phyloP scores from a whole-genome alignment of 257 asterid genomes.

The Petrea volubilis region DNA sequence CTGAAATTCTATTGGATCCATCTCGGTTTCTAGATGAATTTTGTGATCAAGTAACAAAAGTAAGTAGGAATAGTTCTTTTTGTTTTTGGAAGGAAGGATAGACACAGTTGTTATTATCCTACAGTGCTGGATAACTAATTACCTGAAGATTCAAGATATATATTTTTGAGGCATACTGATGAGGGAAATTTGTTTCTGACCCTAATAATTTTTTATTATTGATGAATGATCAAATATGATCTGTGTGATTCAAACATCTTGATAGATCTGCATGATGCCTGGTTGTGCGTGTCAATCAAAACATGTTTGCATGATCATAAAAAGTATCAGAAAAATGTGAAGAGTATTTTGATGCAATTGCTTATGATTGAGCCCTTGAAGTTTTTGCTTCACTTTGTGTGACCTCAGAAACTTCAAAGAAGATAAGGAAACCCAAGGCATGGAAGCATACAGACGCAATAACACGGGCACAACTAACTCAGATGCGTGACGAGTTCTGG shows the following conservation, averaged over 20 bases:
- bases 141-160: constrained; percentile 7
- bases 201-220: not conserved
- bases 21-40: not conserved
- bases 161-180: not conserved
- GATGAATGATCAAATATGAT: not conserved
- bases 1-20: not conserved
- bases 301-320: not conserved
- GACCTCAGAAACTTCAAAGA: constrained; percentile 52
- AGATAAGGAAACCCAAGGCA: constrained; percentile 69
- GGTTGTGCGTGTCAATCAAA: not conserved
- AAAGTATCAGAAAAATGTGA: too few relatives aligned
- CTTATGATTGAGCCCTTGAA: constrained; percentile 15
- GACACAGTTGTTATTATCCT: not conserved
- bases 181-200: not conserved
- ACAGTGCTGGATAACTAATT: not conserved
- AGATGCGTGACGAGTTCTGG: constrained; percentile 80
- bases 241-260: not conserved
- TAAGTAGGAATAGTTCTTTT: not conserved
- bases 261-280: not conserved
- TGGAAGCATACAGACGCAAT: constrained; percentile 70
- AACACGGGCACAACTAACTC: constrained; percentile 57
- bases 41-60: not conserved
- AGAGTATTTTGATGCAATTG: too few relatives aligned
- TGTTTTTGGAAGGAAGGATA: not conserved
- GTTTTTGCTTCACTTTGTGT: constrained; percentile 7